Conservation (phyloP, 495 filamentous ascomycete species). For the Hypoxylon fragiforme region DNA sequence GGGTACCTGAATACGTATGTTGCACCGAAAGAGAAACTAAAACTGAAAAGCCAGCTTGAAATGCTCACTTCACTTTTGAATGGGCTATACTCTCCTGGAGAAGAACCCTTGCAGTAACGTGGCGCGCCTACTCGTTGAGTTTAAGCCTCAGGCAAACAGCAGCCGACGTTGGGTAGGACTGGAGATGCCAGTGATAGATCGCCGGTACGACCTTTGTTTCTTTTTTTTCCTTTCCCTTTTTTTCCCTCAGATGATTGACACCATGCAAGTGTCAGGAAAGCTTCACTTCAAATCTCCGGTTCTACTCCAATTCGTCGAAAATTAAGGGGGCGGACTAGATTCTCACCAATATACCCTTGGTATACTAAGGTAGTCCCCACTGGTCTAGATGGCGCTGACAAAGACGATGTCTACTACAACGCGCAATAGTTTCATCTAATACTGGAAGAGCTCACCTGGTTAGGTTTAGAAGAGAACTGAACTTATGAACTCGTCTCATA, state of each 20-base stretch:
- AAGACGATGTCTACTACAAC: background rate
- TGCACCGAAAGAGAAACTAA: constrained; percentile 7
- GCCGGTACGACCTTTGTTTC: constrained; percentile 9
- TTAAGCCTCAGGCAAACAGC: constrained; percentile 18
- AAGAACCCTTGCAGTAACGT: constrained; percentile 23
- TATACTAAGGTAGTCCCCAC: constrained; percentile 3
- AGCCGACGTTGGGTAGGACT: constrained; percentile 12
- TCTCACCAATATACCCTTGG: constrained; percentile 4
- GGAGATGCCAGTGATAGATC: constrained; percentile 2
- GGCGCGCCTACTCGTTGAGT: constrained; percentile 14
- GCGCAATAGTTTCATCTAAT: background rate
- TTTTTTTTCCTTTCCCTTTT: too few species aligned
- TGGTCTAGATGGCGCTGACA: constrained; percentile 14
- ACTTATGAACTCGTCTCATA: background rate
- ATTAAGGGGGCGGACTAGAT: constrained; percentile 13
- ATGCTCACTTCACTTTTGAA: constrained; percentile 10
- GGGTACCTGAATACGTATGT: too few species aligned
- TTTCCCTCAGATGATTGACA: constrained; percentile 2
- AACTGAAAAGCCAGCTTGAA: constrained; percentile 1
- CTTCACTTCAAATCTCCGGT: constrained; percentile 2
- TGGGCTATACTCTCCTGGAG: constrained; percentile 12
- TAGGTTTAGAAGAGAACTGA: too few species aligned
- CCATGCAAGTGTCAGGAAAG: background rate
- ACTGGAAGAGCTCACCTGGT: constrained; percentile 1
- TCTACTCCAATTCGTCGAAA: constrained; percentile 6